phyloP scores from a whole-genome alignment of 2,329 filamentous ascomycete genomes.

The Fusarium globosum region DNA sequence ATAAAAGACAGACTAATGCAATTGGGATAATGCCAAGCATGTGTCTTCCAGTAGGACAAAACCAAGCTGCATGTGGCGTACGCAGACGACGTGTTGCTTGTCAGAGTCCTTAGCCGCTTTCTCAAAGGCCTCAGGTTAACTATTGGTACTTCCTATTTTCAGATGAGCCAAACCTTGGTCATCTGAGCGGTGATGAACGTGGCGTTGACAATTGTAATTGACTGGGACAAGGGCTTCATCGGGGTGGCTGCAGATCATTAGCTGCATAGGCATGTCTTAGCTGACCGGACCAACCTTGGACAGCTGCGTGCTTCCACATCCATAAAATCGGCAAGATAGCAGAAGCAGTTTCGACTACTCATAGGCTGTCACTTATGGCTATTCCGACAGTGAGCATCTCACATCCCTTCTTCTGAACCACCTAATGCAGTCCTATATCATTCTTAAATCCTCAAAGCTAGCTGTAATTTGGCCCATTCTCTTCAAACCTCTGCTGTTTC shows the following conservation, averaged over 20 bases:
- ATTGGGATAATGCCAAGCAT: not conserved
- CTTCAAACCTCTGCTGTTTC: not conserved
- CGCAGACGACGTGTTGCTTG: not conserved
- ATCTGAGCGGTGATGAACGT: too few relatives aligned
- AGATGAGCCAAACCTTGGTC: fast-evolving
- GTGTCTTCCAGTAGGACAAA: not conserved
- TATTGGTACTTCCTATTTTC: not conserved
- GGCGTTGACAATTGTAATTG: not conserved
- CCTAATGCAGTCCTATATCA: too few relatives aligned
- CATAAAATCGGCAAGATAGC: not conserved
- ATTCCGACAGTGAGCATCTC: too few relatives aligned
- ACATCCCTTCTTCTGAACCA: fast-evolving
- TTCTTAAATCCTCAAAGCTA: not conserved
- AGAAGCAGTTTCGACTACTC: not conserved
- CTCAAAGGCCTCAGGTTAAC: not conserved
- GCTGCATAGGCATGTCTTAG: not conserved
- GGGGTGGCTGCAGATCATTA: not conserved
- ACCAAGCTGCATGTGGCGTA: not conserved
- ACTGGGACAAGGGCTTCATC: not conserved
- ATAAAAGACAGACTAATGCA: not conserved
- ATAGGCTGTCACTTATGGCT: too few relatives aligned
- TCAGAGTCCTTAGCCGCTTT: not conserved
- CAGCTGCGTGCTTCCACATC: not conserved
- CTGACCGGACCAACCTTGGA: not conserved
- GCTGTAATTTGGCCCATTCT: fast-evolving